Evolutionary conservation across 148 eudicot species (phyloP).

Genomic region (Pharnaceum exiguum): DNA sequence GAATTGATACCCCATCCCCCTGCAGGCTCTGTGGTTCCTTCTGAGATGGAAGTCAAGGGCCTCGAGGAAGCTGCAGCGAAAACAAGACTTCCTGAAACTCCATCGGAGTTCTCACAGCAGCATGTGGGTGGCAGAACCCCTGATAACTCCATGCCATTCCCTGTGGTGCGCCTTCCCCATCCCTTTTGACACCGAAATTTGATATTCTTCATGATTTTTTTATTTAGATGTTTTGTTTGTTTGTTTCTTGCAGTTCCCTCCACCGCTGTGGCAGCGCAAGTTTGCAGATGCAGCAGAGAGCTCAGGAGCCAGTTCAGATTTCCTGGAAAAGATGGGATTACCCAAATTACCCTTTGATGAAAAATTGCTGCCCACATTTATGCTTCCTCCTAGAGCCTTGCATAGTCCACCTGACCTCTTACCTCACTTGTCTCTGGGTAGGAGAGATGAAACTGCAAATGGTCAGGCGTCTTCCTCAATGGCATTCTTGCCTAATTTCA

Average conservation of each 20-base stretch:
- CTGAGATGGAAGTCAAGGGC: conserved; percentile 31
- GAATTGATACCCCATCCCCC: conserved; percentile 45
- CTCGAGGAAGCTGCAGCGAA: conserved; percentile 29
- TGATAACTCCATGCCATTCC: conserved; percentile 34
- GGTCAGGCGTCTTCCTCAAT: conserved; percentile 34
- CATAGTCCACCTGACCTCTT: conserved; percentile 48
- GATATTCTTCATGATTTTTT: not conserved
- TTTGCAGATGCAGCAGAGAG: conserved; percentile 40
- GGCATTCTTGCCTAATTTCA: conserved; percentile 57
- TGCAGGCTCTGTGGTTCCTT: conserved; percentile 32
- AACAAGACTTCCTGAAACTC: conserved; percentile 33
- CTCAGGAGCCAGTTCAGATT: conserved; percentile 41
- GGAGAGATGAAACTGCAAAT: conserved; percentile 35
- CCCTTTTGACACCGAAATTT: conserved; percentile 17
- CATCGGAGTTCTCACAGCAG: conserved; percentile 36
- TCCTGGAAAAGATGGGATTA: conserved; percentile 58
- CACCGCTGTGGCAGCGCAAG: conserved; percentile 36
- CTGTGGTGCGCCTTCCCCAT: conserved; percentile 35
- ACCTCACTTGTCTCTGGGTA: conserved; percentile 63
- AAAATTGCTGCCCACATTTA: conserved; percentile 42
- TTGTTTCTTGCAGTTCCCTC: conserved; percentile 66
- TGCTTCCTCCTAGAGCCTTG: conserved; percentile 39
- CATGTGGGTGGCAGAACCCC: conserved; percentile 27
- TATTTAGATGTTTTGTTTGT: conserved; percentile 14
- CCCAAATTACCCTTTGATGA: conserved; percentile 76